phyloP scores from a whole-genome alignment of 2,329 filamentous ascomycete genomes.

The Blastomyces parvus region DNA sequence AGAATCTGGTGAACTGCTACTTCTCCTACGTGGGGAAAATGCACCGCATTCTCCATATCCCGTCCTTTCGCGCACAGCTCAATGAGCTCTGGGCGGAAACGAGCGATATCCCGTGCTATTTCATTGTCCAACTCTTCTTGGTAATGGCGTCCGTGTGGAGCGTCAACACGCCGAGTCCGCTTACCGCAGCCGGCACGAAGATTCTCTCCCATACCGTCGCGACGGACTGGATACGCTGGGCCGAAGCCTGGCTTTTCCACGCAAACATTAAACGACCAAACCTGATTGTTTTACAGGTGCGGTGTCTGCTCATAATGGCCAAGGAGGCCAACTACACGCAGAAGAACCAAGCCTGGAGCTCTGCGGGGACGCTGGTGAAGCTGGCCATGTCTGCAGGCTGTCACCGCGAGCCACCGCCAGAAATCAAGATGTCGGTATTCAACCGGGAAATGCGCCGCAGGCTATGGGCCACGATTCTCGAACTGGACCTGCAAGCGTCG shows the following conservation, averaged over 20 bases:
- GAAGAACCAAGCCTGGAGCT: conserved; percentile 46
- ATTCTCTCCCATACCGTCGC: conserved; percentile 21
- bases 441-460: conserved; percentile 43
- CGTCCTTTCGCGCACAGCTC: conserved; percentile 32
- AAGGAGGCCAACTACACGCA: conserved; percentile 44
- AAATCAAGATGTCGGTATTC: conserved; percentile 29
- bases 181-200: conserved; percentile 7
- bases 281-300: conserved; percentile 42
- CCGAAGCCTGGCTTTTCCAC: conserved; percentile 77
- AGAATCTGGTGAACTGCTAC: conserved; percentile 32
- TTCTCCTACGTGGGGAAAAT: conserved; percentile 33
- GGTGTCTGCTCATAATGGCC: conserved; percentile 43
- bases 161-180: conserved; percentile 7
- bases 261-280: conserved; percentile 52
- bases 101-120: conserved; percentile 22
- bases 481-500: conserved; percentile 48
- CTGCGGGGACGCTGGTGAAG: conserved; percentile 42
- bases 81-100: conserved; percentile 28
- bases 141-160: conserved; percentile 33
- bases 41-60: conserved; percentile 34
- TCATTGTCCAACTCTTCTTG: conserved; percentile 31
- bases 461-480: conserved; percentile 49
- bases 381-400: conserved; percentile 46
- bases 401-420: conserved; percentile 34
- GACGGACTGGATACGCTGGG: conserved; percentile 73